phyloP scores from a whole-genome alignment of 306 rosid species.

The Trichosanthes truncata region DNA sequence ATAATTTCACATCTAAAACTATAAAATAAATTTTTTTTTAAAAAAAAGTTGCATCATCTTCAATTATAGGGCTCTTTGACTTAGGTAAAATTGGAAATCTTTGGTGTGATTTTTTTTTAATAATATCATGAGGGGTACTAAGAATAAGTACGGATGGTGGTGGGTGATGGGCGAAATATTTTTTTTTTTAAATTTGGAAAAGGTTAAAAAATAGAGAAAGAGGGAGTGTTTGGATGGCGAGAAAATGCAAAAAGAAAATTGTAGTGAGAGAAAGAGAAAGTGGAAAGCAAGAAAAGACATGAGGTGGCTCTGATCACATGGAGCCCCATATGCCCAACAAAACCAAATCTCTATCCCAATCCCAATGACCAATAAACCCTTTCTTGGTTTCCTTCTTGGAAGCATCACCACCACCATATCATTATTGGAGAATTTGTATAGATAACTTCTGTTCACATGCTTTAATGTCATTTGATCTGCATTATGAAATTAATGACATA shows the following conservation, averaged over 20 bases:
- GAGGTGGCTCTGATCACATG: conserved; percentile 52
- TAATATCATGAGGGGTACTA: background rate
- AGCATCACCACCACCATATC: conserved; percentile 36
- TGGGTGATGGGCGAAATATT: background rate
- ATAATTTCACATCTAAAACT: background rate
- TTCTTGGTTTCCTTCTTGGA: conserved; percentile 80
- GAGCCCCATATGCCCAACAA: conserved; percentile 93
- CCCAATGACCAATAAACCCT: conserved; percentile 51
- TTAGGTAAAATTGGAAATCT: background rate
- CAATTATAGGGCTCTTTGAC: background rate
- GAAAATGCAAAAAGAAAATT: background rate
- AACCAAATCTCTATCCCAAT: conserved; percentile 42
- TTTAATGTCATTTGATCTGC: too few species aligned
- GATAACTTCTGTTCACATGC: too few species aligned
- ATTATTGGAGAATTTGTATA: too few species aligned
- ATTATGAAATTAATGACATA: too few species aligned
- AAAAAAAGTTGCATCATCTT: background rate
- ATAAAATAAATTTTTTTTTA: too few species aligned
- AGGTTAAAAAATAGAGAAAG: background rate
- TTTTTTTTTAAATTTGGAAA: too few species aligned
- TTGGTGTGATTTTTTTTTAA: background rate
- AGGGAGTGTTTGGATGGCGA: background rate
- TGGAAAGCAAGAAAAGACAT: conserved; percentile 17
- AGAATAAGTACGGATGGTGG: conserved; percentile 8
- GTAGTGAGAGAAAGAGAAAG: background rate